Conservation (phyloP, 2,329 filamentous ascomycete species). For the Chrysoporthe puriensis region DNA sequence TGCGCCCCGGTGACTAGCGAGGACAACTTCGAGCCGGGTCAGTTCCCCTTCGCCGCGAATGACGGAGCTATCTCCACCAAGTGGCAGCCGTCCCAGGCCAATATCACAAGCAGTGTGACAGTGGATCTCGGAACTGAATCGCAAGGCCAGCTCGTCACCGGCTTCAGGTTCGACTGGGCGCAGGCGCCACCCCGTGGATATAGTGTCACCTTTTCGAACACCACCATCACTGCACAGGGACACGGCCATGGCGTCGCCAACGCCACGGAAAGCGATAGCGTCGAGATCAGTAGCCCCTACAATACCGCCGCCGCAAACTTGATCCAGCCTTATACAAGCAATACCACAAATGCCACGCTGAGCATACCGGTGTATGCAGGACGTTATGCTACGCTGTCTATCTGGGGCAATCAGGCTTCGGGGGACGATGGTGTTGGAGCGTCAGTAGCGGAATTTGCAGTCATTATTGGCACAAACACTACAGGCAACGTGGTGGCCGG, state of each 20-base stretch:
- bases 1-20: constrained; percentile 59
- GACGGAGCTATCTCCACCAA: constrained; percentile 28
- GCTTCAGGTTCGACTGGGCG: constrained; percentile 27
- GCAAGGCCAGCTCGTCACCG: constrained; percentile 16
- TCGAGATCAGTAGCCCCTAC: constrained; percentile 20
- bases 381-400: constrained; percentile 22
- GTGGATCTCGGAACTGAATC: constrained; percentile 20
- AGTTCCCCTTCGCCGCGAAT: constrained; percentile 61
- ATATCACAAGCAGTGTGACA: constrained; percentile 22
- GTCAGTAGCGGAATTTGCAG: constrained; percentile 26
- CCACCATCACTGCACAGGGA: neutral
- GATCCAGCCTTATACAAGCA: constrained; percentile 23
- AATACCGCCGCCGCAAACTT: neutral
- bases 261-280: constrained; percentile 16
- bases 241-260: neutral
- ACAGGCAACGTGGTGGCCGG: neutral
- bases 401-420: constrained; percentile 26
- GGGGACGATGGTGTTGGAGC: constrained; percentile 22
- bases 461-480: constrained; percentile 13
- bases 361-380: constrained; percentile 18
- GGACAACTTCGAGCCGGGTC: constrained; percentile 59
- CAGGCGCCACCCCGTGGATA: constrained; percentile 24
- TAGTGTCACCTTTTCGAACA: constrained; percentile 25
- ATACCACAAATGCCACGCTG: constrained; percentile 28
- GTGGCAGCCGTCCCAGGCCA: constrained; percentile 26